Conservation (phyloP, 2,329 filamentous ascomycete genomes). For the Ilyonectria mors-panacis region DNA sequence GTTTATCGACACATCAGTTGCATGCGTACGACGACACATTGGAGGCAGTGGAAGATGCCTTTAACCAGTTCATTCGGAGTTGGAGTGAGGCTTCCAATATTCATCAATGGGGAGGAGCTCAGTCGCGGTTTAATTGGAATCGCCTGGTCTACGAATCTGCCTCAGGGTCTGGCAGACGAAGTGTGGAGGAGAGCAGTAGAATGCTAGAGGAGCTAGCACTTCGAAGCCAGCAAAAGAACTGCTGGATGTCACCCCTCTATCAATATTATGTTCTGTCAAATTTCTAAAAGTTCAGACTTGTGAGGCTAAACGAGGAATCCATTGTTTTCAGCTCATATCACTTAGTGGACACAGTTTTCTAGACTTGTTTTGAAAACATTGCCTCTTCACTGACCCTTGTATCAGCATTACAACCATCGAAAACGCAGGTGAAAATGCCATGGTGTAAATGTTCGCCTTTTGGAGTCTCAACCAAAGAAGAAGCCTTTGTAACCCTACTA, state of each 20-base stretch:
- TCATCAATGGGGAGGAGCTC: constrained; percentile 23
- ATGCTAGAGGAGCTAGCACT: neutral
- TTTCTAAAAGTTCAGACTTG: neutral
- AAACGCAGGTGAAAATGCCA: too few relatives aligned
- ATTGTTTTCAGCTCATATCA: too few relatives aligned
- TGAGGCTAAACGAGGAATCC: too few relatives aligned
- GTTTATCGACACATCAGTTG: neutral
- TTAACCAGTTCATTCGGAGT: constrained; percentile 9
- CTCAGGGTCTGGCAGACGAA: neutral
- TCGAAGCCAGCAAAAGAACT: neutral
- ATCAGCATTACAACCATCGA: too few relatives aligned
- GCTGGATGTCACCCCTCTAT: neutral
- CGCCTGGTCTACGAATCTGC: constrained; percentile 22
- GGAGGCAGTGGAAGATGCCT: neutral
- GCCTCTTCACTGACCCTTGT: too few relatives aligned
- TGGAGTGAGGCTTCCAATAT: constrained; percentile 18
- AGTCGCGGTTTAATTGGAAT: constrained; percentile 14
- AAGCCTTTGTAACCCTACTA: neutral
- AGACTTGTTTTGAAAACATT: too few relatives aligned
- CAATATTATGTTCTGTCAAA: neutral
- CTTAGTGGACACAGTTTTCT: too few relatives aligned
- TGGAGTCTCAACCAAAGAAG: too few relatives aligned
- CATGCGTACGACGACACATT: neutral
- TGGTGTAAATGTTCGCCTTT: too few relatives aligned
- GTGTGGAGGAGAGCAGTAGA: constrained; percentile 23